phyloP scores from a whole-genome alignment of 1,139 yeast genomes.

The Scheffersomyces segobiensis region DNA sequence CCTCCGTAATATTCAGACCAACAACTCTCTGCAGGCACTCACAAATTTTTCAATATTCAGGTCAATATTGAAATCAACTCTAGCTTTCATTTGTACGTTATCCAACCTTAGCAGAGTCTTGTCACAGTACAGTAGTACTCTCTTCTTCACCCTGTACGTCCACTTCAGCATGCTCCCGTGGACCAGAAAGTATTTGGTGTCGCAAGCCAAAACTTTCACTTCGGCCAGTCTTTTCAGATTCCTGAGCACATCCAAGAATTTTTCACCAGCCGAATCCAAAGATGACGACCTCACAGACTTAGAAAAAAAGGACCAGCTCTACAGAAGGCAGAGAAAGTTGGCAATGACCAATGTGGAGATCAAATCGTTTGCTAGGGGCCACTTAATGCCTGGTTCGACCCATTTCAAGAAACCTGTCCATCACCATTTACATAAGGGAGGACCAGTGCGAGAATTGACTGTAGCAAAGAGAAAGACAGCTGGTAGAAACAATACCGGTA shows the following conservation, averaged over 20 bases:
- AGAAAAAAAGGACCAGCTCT: slow-evolving; percentile 75
- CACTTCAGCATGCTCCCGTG: slow-evolving; percentile 11
- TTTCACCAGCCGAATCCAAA: slow-evolving; percentile 3
- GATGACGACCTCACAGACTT: slow-evolving; percentile 59
- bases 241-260: too few species aligned
- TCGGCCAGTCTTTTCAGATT: not conserved
- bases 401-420: slow-evolving; percentile 89
- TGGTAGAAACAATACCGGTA: slow-evolving; percentile 90
- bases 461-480: slow-evolving; percentile 70
- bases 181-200: slow-evolving; percentile 11
- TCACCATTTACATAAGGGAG: slow-evolving; percentile 82
- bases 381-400: slow-evolving; percentile 80
- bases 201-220: not conserved
- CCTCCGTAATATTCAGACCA: too few species aligned
- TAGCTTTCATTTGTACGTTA: too few species aligned
- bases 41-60: too few species aligned
- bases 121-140: too few species aligned
- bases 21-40: too few species aligned
- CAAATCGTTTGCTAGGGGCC: slow-evolving; percentile 71
- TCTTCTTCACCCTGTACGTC: too few species aligned
- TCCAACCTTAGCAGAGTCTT: too few species aligned
- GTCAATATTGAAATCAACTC: too few species aligned
- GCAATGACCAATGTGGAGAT: slow-evolving; percentile 69
- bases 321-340: slow-evolving; percentile 71
- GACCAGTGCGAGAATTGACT: slow-evolving; percentile 77